These are phyloP conservation scores for Biancaea sappan DNA, from an alignment of 306 rosid genomes.

Conservation along the genomic window DNA sequence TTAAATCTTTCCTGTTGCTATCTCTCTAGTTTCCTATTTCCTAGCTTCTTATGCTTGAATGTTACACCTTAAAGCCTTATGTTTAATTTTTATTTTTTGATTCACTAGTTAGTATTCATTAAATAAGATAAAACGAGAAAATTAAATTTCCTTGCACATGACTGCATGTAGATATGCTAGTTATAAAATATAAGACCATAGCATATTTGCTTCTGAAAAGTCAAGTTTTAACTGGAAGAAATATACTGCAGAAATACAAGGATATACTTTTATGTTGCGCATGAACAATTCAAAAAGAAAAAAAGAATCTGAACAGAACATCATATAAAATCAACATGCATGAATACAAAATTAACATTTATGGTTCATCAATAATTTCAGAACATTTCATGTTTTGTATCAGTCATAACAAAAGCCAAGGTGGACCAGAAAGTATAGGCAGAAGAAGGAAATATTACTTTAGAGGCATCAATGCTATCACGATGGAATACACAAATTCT, in stretches of 20 bases:
- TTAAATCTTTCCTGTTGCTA: not conserved
- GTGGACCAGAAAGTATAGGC: not conserved
- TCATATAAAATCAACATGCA: not conserved
- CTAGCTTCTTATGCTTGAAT: not conserved
- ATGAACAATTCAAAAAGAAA: not conserved
- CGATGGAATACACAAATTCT: slow-evolving; percentile 51
- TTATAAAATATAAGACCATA: not conserved
- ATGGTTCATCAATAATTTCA: not conserved
- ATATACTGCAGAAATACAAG: not conserved
- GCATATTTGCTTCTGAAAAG: not conserved
- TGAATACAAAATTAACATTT: not conserved
- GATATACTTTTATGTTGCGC: not conserved
- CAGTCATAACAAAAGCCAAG: not conserved
- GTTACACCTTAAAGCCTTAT: not conserved
- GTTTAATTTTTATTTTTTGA: not conserved
- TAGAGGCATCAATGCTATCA: slow-evolving; percentile 42
- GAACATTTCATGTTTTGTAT: not conserved
- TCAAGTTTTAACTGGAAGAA: slow-evolving; percentile 2
- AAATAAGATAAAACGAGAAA: not conserved
- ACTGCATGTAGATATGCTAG: not conserved
- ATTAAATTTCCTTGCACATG: not conserved
- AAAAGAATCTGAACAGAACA: not conserved
- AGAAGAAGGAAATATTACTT: slow-evolving; percentile 34
- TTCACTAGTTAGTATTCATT: not conserved
- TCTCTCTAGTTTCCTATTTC: not conserved